A percentile compares a stretch with the other conserved stretches of the same genome.
Conservation (phyloP, 2,329 filamentous ascomycete species). For the Cladosporium phlei region DNA sequence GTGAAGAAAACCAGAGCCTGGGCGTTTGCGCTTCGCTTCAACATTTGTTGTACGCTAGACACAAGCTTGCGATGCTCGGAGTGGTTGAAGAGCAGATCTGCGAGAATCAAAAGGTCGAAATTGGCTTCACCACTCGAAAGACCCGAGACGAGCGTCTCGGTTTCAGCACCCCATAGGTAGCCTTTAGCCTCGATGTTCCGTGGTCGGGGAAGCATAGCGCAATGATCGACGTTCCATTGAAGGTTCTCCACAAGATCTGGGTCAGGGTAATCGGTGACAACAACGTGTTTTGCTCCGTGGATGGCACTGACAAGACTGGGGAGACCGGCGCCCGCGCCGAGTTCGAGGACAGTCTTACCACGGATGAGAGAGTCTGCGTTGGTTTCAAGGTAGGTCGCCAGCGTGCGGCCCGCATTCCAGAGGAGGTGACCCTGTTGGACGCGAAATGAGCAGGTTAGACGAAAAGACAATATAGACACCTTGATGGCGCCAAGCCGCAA, state of each 20-base stretch:
- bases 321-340: conserved; percentile 82
- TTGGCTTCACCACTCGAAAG: conserved; percentile 43
- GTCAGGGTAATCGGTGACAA: conserved; percentile 88
- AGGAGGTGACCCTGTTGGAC: conserved; percentile 67
- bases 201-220: conserved; percentile 39
- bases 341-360: conserved; percentile 71
- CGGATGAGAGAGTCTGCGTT: conserved; percentile 57
- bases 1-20: conserved; percentile 87
- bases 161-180: conserved; percentile 76
- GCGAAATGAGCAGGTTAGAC: conserved; percentile 7
- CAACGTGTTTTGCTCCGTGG: conserved; percentile 60
- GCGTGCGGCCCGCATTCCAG: conserved; percentile 82
- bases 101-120: conserved; percentile 81
- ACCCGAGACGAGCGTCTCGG: conserved; percentile 54
- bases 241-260: conserved; percentile 76
- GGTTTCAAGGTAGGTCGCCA: conserved; percentile 72
- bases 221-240: conserved; percentile 65
- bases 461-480: conserved; percentile 5
- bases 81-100: conserved; percentile 87
- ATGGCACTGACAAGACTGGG: conserved; percentile 68
- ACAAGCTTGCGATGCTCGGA: conserved; percentile 77
- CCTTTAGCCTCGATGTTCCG: conserved; percentile 49
- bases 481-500: neutral
- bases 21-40: conserved; percentile 53
- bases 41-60: conserved; percentile 62